A percentile compares a stretch with the other conserved stretches of the same genome.
These are phyloP conservation scores for Phytophthora ohioensis DNA, from an alignment of 352 stramenopile genomes.

Conservation along the genomic window DNA sequence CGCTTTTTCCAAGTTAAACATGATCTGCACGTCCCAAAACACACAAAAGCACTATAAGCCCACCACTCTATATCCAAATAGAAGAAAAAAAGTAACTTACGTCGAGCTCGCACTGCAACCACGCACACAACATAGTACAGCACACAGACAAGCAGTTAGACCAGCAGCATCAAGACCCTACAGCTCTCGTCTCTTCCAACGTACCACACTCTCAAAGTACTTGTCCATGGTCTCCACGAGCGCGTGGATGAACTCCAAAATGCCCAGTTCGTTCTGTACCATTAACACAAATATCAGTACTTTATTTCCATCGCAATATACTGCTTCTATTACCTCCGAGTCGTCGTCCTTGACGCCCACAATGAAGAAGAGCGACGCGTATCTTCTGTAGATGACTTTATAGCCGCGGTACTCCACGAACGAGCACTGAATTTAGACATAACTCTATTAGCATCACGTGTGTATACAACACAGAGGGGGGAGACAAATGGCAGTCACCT, in stretches of 20 bases:
- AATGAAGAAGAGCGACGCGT: constrained; percentile 99
- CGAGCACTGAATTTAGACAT: constrained; percentile 90
- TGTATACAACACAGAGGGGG: background rate
- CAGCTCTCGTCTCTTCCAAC: constrained; percentile 21
- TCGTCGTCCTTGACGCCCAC: constrained; percentile 97
- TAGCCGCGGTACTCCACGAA: constrained; percentile 99
- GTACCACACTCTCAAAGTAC: constrained; percentile 98
- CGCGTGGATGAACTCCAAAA: constrained; percentile 99
- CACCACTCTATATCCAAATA: background rate
- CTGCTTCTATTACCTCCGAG: constrained; percentile 69
- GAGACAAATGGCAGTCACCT: constrained; percentile 47
- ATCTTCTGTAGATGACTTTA: constrained; percentile 99
- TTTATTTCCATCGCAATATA: background rate
- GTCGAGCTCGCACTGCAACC: constrained; percentile 80
- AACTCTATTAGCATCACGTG: background rate
- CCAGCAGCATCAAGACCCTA: background rate
- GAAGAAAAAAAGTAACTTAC: constrained; percentile 50
- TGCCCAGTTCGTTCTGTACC: constrained; percentile 98
- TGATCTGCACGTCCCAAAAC: constrained; percentile 66
- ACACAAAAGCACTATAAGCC: constrained; percentile 9
- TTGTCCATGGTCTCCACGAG: constrained; percentile 99
- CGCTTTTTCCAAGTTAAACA: constrained; percentile 94
- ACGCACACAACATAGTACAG: background rate
- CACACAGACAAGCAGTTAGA: constrained; percentile 5
- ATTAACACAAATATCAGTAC: background rate